Percentiles rank a stretch among this genome's conserved stretches.
Conservation (phyloP, 2,329 filamentous ascomycete genomes). For the Juglanconis oblonga region DNA sequence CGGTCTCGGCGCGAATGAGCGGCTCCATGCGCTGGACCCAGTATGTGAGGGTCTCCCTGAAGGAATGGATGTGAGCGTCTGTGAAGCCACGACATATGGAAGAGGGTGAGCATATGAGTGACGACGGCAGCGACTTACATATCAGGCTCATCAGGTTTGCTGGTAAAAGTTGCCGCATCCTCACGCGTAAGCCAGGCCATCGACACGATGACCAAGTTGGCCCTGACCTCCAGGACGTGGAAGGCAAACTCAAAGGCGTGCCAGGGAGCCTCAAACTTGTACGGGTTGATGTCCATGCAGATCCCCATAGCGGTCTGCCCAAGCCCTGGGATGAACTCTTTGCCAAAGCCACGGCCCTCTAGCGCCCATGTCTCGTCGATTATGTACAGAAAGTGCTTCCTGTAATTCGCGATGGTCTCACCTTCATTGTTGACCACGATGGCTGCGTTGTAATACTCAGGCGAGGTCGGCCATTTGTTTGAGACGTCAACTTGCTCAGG, state of each 20-base stretch:
- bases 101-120: not conserved
- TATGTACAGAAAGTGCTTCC: conserved; percentile 57
- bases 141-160: conserved; percentile 58
- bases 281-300: conserved; percentile 63
- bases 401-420: conserved; percentile 58
- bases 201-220: conserved; percentile 64
- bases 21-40: conserved; percentile 73
- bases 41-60: conserved; percentile 64
- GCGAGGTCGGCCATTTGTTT: conserved; percentile 45
- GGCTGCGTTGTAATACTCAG: conserved; percentile 53
- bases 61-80: not conserved
- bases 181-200: conserved; percentile 76
- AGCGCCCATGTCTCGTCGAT: conserved; percentile 62
- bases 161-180: conserved; percentile 44
- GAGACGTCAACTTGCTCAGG: conserved; percentile 63
- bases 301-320: conserved; percentile 58
- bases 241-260: conserved; percentile 48
- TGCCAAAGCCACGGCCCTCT: conserved; percentile 37
- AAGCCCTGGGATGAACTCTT: conserved; percentile 38
- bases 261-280: conserved; percentile 50
- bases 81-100: not conserved
- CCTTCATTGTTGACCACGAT: conserved; percentile 57
- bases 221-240: conserved; percentile 53
- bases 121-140: conserved; percentile 30
- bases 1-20: conserved; percentile 47